Evolutionary conservation across 345 rosid genomes (phyloP).

Genomic region (Leavenworthia alabamica): DNA sequence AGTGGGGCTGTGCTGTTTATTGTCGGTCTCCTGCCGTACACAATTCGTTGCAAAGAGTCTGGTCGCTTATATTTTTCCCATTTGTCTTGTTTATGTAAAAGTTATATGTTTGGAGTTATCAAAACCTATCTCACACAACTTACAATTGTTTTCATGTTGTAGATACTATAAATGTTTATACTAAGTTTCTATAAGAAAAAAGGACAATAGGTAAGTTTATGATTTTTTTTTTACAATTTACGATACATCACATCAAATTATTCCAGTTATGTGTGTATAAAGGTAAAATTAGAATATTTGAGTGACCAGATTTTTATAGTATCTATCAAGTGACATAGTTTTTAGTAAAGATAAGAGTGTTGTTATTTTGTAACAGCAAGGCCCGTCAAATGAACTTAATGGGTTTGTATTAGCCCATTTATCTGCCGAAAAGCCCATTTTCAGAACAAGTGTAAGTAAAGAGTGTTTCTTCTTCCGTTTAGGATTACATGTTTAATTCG

Average conservation of each 20-base stretch:
- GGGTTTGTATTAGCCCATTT: neutral
- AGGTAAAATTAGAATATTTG: too few species aligned
- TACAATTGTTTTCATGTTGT: neutral
- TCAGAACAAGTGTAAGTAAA: neutral
- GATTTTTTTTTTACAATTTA: too few species aligned
- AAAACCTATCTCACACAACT: neutral
- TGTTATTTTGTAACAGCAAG: neutral
- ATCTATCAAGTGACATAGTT: too few species aligned
- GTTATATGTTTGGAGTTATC: neutral
- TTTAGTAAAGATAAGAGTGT: neutral
- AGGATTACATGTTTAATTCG: neutral
- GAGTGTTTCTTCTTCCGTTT: neutral
- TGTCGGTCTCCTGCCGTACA: slow-evolving; percentile 26
- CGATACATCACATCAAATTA: too few species aligned
- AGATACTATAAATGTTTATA: too few species aligned
- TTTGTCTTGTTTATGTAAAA: neutral
- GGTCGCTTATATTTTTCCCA: neutral
- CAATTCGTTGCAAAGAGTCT: slow-evolving; percentile 18
- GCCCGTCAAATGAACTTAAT: neutral
- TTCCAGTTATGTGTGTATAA: too few species aligned
- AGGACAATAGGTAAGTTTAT: too few species aligned
- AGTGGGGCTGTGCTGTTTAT: slow-evolving; percentile 29
- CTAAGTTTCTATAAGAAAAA: too few species aligned
- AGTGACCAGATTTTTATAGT: too few species aligned
- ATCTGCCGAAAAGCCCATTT: neutral